A percentile compares a stretch with the other conserved stretches of the same genome.
Conservation (phyloP, 2,329 filamentous ascomycete species). For the Ustulina deusta region DNA sequence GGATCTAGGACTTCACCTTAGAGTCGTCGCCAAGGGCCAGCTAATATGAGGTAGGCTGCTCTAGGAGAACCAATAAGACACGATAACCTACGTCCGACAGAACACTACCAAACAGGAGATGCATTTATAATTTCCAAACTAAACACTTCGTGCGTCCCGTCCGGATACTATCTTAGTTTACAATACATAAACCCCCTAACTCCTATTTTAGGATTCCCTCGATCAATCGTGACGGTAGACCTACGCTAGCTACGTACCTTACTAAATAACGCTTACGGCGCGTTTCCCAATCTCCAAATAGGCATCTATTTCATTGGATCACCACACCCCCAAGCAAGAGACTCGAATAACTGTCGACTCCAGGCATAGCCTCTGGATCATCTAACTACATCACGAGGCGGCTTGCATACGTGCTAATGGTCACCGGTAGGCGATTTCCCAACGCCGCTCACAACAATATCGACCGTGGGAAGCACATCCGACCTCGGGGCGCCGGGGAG, state of each 20-base stretch:
- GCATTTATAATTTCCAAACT: conserved; percentile 6
- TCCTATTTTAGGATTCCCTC: conserved; percentile 20
- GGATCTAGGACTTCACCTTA: conserved; percentile 30
- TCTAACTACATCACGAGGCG: conserved; percentile 4
- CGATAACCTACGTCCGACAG: conserved; percentile 3
- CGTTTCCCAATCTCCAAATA: neutral
- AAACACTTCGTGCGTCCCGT: neutral
- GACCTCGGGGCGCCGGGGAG: neutral
- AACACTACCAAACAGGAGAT: conserved; percentile 25
- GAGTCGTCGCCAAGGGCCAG: conserved; percentile 15
- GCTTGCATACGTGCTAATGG: neutral
- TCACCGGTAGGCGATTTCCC: neutral
- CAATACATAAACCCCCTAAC: neutral
- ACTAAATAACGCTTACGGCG: neutral
- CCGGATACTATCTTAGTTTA: neutral
- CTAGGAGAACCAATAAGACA: conserved; percentile 22
- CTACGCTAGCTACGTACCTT: neutral
- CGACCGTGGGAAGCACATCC: neutral
- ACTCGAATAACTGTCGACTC: neutral
- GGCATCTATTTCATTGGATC: neutral
- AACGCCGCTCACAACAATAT: neutral
- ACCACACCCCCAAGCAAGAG: neutral
- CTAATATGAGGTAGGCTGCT: conserved; percentile 9
- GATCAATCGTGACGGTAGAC: neutral
- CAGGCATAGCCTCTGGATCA: neutral